Evolutionary conservation across 768 basidiomycete species (phyloP), one percentile per base, ranked within the genome.

Genomic region (Russula abietina): DNA sequence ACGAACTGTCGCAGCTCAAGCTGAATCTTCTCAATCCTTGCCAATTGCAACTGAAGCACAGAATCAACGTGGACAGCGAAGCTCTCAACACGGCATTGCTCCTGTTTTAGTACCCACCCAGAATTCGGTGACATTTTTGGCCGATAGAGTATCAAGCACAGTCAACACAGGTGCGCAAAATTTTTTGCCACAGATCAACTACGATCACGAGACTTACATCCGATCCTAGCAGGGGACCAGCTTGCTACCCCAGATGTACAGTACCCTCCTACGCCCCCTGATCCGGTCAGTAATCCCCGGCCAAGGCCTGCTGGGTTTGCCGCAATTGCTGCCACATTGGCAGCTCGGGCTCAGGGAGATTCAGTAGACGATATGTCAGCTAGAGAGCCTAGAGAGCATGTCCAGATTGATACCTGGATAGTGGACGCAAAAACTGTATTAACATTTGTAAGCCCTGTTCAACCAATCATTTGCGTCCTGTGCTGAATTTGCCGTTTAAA

Each of bases 371-470:
- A 60, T 48, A 41, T 16, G 36, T 60, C 33, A 24, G 51, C 32
- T 33, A 33, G 32, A 33, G 9, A 33, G 28, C 3, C 55, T 10
- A 26, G 51, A 43, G 62, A 30, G 28, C 28, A 30, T 30, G 5
- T 30, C 28, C 28, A 30, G 28, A n/a, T n/a, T n/a, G n/a, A n/a
- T n/a, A n/a, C 17, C 2, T 64, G 58, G 65, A 66, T 60, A 24
- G 62, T 33, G 3, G 62, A 66, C 10, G 59, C 55, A 22, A 55
- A 60, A 24, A 62, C 58, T 11, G 54, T 66, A 32, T 43, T 66
- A 7, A 55, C 64, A 28, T 66, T 66, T 46, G 62, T 66, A 63
- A 55, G 65, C 57, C 14, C 2, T 33, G 11, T 38, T 24, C 26
- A 19, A 26, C 32, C 7, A 7, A 17, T 26, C 28, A 8, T 30